Conservation (phyloP, 495 filamentous ascomycete species). For the Penicillium coffeae region DNA sequence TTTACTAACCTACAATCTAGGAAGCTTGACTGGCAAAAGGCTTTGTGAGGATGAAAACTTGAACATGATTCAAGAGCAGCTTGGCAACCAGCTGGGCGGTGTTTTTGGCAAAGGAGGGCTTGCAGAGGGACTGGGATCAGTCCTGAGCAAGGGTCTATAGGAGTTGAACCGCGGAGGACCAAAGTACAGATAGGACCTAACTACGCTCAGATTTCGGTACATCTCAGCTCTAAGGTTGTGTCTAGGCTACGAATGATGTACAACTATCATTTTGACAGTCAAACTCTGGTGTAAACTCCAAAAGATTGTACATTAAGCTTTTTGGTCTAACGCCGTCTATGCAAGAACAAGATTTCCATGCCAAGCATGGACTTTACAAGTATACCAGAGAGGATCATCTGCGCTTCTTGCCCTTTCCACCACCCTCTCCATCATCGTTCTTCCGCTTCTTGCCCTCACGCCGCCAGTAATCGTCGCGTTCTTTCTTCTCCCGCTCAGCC, state of each 20-base stretch:
- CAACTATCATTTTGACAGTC: no score
- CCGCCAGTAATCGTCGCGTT: conserved; percentile 89
- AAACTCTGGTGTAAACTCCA: no score
- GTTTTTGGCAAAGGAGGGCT: conserved; percentile 20
- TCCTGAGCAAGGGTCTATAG: conserved; percentile 21
- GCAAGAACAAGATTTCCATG: conserved; percentile 14
- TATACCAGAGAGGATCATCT: conserved; percentile 28
- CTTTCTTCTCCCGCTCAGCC: conserved; percentile 76
- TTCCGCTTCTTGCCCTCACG: conserved; percentile 94
- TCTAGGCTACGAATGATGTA: no score
- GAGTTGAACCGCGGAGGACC: no score
- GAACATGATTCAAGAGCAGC: conserved; percentile 31
- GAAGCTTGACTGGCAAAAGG: conserved; percentile 28
- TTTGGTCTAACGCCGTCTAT: conserved; percentile 29
- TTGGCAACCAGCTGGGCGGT: conserved; percentile 26
- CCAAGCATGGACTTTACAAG: conserved; percentile 19
- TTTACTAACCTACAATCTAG: conserved; percentile 9
- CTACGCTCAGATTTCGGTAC: no score
- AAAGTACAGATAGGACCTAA: no score
- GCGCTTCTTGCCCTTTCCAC: conserved; percentile 64
- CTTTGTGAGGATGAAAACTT: conserved; percentile 35
- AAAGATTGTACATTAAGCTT: conserved; percentile 21
- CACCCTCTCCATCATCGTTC: conserved; percentile 55
- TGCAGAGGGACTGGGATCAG: conserved; percentile 20
- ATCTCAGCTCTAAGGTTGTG: no score